Percentiles rank a stretch among this genome's conserved stretches.
phyloP scores from a whole-genome alignment of 345 rosid genomes.

The Rhizophora mangle region DNA sequence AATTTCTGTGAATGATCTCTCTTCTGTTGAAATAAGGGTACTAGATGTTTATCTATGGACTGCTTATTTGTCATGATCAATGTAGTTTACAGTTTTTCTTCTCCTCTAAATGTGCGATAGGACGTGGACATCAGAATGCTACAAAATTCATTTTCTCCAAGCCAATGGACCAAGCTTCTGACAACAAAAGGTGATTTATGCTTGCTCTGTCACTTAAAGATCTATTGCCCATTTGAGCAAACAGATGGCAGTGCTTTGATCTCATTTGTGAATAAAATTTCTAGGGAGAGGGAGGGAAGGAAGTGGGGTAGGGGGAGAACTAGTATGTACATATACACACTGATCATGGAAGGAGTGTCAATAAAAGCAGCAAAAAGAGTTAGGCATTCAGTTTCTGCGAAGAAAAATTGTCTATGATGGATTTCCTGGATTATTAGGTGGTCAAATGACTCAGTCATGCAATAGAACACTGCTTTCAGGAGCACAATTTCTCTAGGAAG shows the following conservation, averaged over 20 bases:
- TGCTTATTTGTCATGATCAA: not conserved
- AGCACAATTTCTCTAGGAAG: no score
- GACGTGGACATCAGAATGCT: constrained; percentile 32
- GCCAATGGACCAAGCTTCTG: constrained; percentile 27
- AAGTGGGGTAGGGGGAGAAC: not conserved
- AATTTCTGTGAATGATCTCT: no score
- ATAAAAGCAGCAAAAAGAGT: no score
- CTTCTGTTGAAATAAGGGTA: no score
- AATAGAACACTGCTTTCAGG: no score
- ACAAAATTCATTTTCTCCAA: constrained; percentile 25
- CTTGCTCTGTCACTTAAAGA: not conserved
- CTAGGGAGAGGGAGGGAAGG: not conserved
- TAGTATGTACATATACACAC: no score
- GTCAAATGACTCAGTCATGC: no score
- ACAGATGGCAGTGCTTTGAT: not conserved
- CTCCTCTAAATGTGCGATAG: constrained; percentile 26
- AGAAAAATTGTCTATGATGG: no score
- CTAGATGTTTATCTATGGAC: no score
- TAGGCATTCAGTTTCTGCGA: no score
- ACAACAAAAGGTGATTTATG: constrained; percentile 47
- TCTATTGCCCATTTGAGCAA: not conserved
- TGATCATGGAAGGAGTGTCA: no score
- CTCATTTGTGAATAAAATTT: not conserved
- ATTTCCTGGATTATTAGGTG: no score
- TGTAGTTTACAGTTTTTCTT: not conserved